Base-by-base conservation (phyloP, 31 red algal genomes). In the Odonthalia washingtoniensis region DNA sequence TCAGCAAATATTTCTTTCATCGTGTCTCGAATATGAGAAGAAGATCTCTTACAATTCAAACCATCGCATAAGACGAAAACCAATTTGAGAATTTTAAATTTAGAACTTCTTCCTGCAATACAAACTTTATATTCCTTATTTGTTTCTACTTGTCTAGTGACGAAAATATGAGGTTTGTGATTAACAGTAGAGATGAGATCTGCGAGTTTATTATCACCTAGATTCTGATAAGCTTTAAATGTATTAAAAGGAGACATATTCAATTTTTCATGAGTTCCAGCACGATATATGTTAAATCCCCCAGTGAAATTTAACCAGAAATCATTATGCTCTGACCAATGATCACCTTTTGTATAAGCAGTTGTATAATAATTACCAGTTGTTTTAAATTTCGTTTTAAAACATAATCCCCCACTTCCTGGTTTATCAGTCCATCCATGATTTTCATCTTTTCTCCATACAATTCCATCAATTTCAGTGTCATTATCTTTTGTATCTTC, bases 191-290 rank as follows among this genome's bases (percentile, higher is more conserved):
- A 74, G 4, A 85, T 40, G 40, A 85, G 62, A 68, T 85, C 27
- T 37, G 44, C 57, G 6, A 41, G 35, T 31, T 62, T 18, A 46
- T 73, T 34, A 35, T 65, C 35, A 24, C 82, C 82, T 34, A 34
- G 24, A 40, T 85, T 85, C 69, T 85, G 82, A 37, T 85, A 85
- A 1, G 69, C 82, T 72, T 85, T 85, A 1, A 85, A 60, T 14
- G 64, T 68, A 40, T 57, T 40, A 34, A 36, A 72, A 21, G 69
- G 17, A 4, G 42, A 6, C 27, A 9, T 75, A 21, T 37, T 73
- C 38, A 49, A 38, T 24, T 57, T 70, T 16, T 28, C 46, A 74
- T 85, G 69, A 32, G 68, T 85, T 35, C 45, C 72, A 40, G 44
- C 70, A 21, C 70, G 52, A 34, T 74, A 85, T 1, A 85, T 49